Percentiles rank a stretch among this genome's conserved stretches.
Conservation (phyloP, 176 grass and related monocot genomes). For the Dactylis glomerata region DNA sequence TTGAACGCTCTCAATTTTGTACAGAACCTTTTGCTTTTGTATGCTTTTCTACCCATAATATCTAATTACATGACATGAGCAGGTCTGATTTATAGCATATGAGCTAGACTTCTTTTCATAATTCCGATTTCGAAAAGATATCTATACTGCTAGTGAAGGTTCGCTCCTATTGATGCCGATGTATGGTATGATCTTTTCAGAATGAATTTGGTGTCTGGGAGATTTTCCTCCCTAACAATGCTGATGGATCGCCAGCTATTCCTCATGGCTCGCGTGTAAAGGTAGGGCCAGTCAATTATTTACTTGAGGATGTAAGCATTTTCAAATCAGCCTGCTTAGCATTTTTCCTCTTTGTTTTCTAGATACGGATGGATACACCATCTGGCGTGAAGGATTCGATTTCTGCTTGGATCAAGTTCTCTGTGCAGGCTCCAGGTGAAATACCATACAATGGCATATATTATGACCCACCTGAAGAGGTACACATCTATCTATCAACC, state of each 20-base stretch:
- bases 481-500: slow-evolving; percentile 63
- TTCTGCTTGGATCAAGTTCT: slow-evolving; percentile 97
- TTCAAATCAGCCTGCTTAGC: slow-evolving; percentile 7
- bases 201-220: slow-evolving; percentile 93
- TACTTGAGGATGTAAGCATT: neutral
- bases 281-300: slow-evolving; percentile 34
- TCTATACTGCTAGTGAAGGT: slow-evolving; percentile 14
- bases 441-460: slow-evolving; percentile 96
- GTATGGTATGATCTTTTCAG: slow-evolving; percentile 45
- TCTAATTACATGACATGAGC: neutral
- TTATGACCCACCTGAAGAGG: slow-evolving; percentile 91
- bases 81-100: neutral
- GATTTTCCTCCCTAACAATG: slow-evolving; percentile 84
- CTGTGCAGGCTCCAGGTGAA: slow-evolving; percentile 76
- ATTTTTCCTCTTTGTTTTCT: neutral
- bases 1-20: neutral
- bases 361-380: slow-evolving; percentile 98
- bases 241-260: slow-evolving; percentile 84
- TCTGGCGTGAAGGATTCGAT: slow-evolving; percentile 95
- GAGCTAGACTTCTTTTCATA: no score
- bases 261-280: slow-evolving; percentile 92
- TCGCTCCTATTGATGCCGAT: slow-evolving; percentile 18
- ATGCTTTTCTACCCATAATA: slow-evolving; percentile 6
- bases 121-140: no score
- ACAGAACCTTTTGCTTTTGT: slow-evolving; percentile 7